phyloP scores from a whole-genome alignment of 164 flowering plant species.

The Tinospora cordifolia region DNA sequence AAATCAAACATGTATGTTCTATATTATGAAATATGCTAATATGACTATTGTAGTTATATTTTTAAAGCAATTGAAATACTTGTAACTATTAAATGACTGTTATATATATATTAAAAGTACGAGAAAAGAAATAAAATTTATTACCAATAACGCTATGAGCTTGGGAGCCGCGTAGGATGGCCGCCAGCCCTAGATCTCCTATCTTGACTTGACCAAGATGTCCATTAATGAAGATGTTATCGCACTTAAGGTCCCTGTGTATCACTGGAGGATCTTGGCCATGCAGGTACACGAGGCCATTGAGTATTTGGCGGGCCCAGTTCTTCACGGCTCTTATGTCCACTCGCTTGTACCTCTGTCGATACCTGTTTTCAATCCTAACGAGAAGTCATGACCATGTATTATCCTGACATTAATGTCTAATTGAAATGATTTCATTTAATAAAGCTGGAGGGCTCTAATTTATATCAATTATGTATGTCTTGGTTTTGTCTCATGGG shows the following conservation, averaged over 20 bases:
- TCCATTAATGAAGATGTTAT: constrained; percentile 90
- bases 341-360: constrained; percentile 48
- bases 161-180: constrained; percentile 58
- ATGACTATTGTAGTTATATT: too few relatives aligned
- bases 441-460: too few relatives aligned
- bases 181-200: constrained; percentile 87
- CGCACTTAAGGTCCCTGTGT: constrained; percentile 94
- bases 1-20: background rate
- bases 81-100: too few relatives aligned
- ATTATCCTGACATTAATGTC: too few relatives aligned
- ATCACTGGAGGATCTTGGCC: constrained; percentile 83
- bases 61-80: too few relatives aligned
- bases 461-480: too few relatives aligned
- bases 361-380: constrained; percentile 38
- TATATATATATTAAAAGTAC: too few relatives aligned
- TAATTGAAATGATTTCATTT: too few relatives aligned
- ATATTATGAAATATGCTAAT: too few relatives aligned
- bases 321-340: constrained; percentile 65
- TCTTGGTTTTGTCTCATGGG: too few relatives aligned
- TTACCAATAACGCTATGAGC: constrained; percentile 86
- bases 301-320: constrained; percentile 84
- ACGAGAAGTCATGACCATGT: too few relatives aligned
- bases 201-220: constrained; percentile 91
- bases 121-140: background rate
- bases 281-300: constrained; percentile 72